Conservation (phyloP, 2,329 filamentous ascomycete genomes). For the Colletotrichum cereale region DNA sequence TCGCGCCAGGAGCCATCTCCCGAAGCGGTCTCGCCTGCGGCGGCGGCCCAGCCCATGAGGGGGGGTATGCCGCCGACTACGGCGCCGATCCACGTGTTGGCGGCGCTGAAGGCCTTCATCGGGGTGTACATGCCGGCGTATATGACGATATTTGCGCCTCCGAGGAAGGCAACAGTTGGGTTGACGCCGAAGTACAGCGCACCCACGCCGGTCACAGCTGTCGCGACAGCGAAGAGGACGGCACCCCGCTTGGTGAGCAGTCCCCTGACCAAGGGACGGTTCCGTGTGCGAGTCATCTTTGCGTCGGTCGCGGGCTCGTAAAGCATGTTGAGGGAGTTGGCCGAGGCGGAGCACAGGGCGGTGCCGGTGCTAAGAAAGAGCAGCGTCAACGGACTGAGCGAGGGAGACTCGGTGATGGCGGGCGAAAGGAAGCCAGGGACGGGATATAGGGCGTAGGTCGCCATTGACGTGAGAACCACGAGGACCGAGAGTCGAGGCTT, state of each 20-base stretch:
- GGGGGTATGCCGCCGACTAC: conserved; percentile 94
- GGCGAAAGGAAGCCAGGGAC: conserved; percentile 87
- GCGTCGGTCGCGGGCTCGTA: conserved; percentile 93
- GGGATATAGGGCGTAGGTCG: conserved; percentile 92
- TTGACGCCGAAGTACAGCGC: conserved; percentile 92
- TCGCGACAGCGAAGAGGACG: conserved; percentile 81
- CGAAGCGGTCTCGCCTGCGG: conserved; percentile 87
- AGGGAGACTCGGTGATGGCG: conserved; percentile 75
- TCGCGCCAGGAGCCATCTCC: conserved; percentile 82
- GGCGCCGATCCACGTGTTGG: conserved; percentile 97
- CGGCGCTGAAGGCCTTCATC: conserved; percentile 84
- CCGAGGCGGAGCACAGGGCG: conserved; percentile 87
- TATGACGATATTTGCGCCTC: conserved; percentile 84
- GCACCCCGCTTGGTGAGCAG: conserved; percentile 81
- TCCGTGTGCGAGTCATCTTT: conserved; percentile 92
- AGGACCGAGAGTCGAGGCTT: conserved; percentile 95
- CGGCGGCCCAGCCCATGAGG: conserved; percentile 97
- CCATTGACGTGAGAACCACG: conserved; percentile 90
- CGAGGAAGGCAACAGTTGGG: conserved; percentile 89
- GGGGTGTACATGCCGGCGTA: conserved; percentile 96
- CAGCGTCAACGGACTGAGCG: conserved; percentile 89
- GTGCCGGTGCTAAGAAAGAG: conserved; percentile 93
- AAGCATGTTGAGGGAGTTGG: conserved; percentile 97
- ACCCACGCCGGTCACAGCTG: conserved; percentile 76
- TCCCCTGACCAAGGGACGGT: conserved; percentile 86